These are phyloP conservation scores for Epithemia pelagica DNA, from an alignment of 108 stramenopile genomes.

Conservation along the genomic window DNA sequence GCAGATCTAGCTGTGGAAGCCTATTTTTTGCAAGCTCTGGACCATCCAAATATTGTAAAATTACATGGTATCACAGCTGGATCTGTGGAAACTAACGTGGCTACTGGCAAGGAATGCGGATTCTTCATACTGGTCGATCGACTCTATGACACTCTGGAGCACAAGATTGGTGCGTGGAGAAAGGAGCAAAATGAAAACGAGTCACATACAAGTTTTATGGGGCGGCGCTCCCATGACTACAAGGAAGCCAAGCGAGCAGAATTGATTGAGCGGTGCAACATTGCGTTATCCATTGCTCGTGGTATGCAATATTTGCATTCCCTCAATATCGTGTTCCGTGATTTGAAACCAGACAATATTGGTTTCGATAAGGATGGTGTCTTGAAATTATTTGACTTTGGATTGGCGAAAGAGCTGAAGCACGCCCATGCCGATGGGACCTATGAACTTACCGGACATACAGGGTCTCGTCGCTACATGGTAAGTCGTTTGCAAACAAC, in stretches of 20 bases:
- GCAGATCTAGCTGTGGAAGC: conserved; percentile 17
- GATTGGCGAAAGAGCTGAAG: conserved; percentile 57
- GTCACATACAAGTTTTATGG: conserved; percentile 4
- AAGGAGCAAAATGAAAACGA: conserved; percentile 10
- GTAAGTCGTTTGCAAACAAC: neutral
- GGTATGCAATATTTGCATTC: conserved; percentile 41
- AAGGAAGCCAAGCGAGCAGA: conserved; percentile 16
- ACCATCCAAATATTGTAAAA: conserved; percentile 62
- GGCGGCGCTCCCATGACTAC: conserved; percentile 14
- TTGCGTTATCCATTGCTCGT: conserved; percentile 33
- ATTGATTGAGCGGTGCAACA: conserved; percentile 20
- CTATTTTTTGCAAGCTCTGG: conserved; percentile 42
- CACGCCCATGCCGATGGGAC: conserved; percentile 23
- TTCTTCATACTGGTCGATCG: conserved; percentile 66
- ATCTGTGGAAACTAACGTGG: conserved; percentile 25
- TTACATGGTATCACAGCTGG: conserved; percentile 59
- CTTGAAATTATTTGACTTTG: conserved; percentile 42
- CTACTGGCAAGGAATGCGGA: conserved; percentile 30
- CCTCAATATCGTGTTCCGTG: conserved; percentile 34
- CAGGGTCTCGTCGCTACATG: conserved; percentile 31
- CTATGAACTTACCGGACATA: conserved; percentile 56
- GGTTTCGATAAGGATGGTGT: conserved; percentile 41
- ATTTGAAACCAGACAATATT: conserved; percentile 65
- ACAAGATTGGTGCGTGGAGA: conserved; percentile 33
- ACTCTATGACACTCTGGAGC: conserved; percentile 48